Conservation (phyloP, 106 monocot genomes). For the Allium fistulosum region DNA sequence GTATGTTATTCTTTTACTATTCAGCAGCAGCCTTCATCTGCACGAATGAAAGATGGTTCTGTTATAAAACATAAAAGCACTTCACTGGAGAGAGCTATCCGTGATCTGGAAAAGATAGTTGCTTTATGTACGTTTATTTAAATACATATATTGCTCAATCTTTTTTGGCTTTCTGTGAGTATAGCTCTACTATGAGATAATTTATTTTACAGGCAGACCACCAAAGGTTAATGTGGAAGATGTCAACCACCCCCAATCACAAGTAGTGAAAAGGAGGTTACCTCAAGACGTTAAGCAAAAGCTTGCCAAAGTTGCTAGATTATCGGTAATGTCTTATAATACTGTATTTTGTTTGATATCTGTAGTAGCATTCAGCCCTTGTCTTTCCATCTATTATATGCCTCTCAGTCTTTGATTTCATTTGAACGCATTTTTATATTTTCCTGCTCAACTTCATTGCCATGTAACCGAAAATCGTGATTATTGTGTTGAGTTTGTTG, state of each 20-base stretch:
- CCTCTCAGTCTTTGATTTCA: background rate
- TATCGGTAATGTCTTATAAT: conserved; percentile 55
- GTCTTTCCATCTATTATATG: background rate
- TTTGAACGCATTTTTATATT: no score
- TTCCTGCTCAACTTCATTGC: no score
- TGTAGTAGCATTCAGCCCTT: background rate
- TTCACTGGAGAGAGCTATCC: conserved; percentile 75
- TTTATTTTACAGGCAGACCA: conserved; percentile 61
- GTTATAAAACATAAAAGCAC: conserved; percentile 63
- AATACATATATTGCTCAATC: no score
- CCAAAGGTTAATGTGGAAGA: conserved; percentile 47
- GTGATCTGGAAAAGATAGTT: conserved; percentile 80
- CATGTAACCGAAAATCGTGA: no score
- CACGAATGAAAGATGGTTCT: conserved; percentile 43
- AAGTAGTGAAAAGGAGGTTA: conserved; percentile 72
- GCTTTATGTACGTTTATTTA: conserved; percentile 47
- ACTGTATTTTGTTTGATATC: background rate
- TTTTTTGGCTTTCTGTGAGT: no score
- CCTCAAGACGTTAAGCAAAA: conserved; percentile 86
- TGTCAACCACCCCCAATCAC: conserved; percentile 49
- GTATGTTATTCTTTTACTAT: background rate
- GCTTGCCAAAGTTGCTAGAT: conserved; percentile 97
- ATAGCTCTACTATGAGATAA: conserved; percentile 5
- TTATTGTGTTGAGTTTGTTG: no score
- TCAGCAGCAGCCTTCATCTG: conserved; percentile 25